Base-by-base conservation (phyloP, 1,284 basidiomycete species). In the Apiotrichum siamense region DNA sequence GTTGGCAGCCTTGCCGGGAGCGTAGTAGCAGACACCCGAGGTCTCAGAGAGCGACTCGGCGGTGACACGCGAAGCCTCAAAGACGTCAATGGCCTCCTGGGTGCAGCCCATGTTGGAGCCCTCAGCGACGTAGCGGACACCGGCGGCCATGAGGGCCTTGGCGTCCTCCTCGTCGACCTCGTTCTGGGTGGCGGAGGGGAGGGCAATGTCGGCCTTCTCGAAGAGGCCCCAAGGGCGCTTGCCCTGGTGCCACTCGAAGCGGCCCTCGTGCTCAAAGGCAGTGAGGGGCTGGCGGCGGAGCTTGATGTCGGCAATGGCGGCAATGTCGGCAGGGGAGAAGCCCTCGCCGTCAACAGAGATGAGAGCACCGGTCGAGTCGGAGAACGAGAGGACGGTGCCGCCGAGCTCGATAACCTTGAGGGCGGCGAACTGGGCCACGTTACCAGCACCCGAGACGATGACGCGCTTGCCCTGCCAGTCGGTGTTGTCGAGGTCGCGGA, bases 401-500 rank as follows among this genome's bases (percentile, higher is more conserved):
- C 86, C 86, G 64, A 87, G 83, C 73, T 86, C 84, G 70, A 88
- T 80, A 54, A 86, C 81, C 75, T 87, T 88, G 70, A 87, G 78
- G 4, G 86, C 86, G 45, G 86, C 86, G 76, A 79, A 88, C 69
- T 86, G 84, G 36, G 84, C 81, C 56, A 86, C 85, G 71, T 86
- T 85, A 26, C 84, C 84, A 24, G 82, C 79, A 57, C 83, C 86
- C 25, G 85, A 86, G 74, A 88, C 81, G 60, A 84, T 80, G 57
- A 87, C 84, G 50, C 73, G 73, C 73, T 80, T 80, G 68, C 78
- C 78, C 58, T 73, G 72, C 75, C 76, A 79, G 73, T 69, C 72
- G 65, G 69, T 77, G 65, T 68, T 67, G 64, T 72, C 70, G 61
- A 72, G 63, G 61, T 75, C 74, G 47, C 67, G 65, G 46, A 76